Conservation (phyloP, 192 early-diverging fungal species). For the Haplosporangium gracile region DNA sequence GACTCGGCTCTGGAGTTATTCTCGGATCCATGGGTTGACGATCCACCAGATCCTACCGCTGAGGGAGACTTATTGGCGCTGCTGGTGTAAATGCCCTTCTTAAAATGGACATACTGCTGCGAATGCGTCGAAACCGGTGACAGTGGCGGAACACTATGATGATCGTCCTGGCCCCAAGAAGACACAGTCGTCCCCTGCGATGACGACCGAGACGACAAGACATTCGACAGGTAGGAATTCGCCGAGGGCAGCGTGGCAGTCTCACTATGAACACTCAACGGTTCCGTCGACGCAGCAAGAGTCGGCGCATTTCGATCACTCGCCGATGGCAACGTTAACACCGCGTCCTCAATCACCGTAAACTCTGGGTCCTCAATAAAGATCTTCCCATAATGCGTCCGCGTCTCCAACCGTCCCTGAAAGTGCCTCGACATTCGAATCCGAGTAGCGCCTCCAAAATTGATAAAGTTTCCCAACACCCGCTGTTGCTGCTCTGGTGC, state of each 20-base stretch:
- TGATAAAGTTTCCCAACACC: conserved; percentile 48
- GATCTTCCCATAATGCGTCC: conserved; percentile 55
- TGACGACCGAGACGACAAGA: conserved; percentile 21
- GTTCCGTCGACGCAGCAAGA: neutral
- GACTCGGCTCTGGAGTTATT: conserved; percentile 21
- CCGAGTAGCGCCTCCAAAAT: conserved; percentile 37
- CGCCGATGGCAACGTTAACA: conserved; percentile 30
- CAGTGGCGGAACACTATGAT: neutral
- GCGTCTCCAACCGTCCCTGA: conserved; percentile 37
- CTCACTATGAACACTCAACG: neutral
- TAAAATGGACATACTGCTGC: neutral
- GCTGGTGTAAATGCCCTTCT: neutral
- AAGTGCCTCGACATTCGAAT: conserved; percentile 28
- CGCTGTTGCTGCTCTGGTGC: conserved; percentile 18
- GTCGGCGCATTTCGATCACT: conserved; percentile 19
- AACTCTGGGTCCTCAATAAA: conserved; percentile 41
- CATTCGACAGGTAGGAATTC: conserved; percentile 15
- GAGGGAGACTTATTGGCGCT: neutral
- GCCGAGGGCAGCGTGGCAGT: neutral
- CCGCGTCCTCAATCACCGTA: conserved; percentile 28
- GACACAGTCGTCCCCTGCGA: conserved; percentile 37
- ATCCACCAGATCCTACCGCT: neutral
- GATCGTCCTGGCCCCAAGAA: conserved; percentile 20
- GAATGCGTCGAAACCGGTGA: neutral
- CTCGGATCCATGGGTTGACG: conserved; percentile 23